These are phyloP conservation scores for Bocquillonia castaneifolia DNA, from an alignment of 441 rosid species.

Conservation along the genomic window DNA sequence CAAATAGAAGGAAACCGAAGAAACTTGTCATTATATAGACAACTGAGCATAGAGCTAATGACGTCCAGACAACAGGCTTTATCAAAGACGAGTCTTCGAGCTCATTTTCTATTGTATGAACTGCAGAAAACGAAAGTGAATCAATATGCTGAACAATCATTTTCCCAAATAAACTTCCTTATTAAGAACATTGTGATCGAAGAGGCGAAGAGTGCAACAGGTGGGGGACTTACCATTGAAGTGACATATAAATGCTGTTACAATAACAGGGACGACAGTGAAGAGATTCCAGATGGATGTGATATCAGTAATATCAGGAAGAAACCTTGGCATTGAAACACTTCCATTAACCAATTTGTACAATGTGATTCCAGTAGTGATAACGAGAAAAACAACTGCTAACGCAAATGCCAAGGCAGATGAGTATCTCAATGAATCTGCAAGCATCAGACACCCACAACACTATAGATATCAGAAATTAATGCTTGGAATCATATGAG, in stretches of 20 bases:
- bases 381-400: constrained; percentile 71
- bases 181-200: background rate
- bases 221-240: constrained; percentile 52
- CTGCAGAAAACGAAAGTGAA: constrained; percentile 42
- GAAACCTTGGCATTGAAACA: constrained; percentile 57
- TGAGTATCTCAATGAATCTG: constrained; percentile 77
- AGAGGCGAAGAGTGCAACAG: background rate
- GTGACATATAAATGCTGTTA: constrained; percentile 81
- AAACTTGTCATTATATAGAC: constrained; percentile 71
- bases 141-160: too few species aligned
- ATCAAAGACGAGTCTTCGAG: constrained; percentile 60
- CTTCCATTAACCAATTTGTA: constrained; percentile 56
- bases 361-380: constrained; percentile 62
- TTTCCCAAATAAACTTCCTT: background rate
- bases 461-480: too few species aligned
- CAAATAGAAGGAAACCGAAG: constrained; percentile 78
- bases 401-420: constrained; percentile 71
- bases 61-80: constrained; percentile 57
- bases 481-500: too few species aligned
- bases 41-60: constrained; percentile 63
- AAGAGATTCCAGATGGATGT: constrained; percentile 69
- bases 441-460: constrained; percentile 24
- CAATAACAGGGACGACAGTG: constrained; percentile 76
- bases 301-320: constrained; percentile 55
- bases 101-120: constrained; percentile 81